Evolutionary conservation across 352 stramenopile species (phyloP).

Genomic region (Detonula confervacea): DNA sequence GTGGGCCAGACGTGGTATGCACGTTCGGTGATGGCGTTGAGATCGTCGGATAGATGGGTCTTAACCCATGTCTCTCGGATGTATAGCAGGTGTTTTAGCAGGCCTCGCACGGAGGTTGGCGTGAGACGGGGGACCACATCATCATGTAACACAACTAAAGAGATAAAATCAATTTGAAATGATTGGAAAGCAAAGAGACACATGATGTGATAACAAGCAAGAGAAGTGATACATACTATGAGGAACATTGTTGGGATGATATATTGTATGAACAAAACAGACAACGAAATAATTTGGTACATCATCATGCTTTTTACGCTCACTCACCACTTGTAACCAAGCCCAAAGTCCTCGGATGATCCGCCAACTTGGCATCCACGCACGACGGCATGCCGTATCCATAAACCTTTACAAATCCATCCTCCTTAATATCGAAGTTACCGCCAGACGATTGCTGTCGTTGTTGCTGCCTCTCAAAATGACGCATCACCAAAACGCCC

Average conservation of each 20-base stretch:
- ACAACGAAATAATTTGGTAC: no score
- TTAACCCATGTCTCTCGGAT: conserved; percentile 86
- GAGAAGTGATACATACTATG: no score
- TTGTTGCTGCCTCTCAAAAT: conserved; percentile 67
- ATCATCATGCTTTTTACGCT: no score
- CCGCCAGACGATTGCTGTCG: neutral
- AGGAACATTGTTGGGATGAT: no score
- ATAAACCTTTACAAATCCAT: conserved; percentile 68
- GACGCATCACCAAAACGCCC: conserved; percentile 75
- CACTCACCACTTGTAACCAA: conserved; percentile 38
- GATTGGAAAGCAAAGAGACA: no score
- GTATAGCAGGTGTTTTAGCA: conserved; percentile 85
- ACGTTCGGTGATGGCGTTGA: conserved; percentile 81
- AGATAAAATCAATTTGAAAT: no score
- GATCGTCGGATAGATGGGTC: conserved; percentile 83
- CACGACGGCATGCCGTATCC: conserved; percentile 78
- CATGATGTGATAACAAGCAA: no score
- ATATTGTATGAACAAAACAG: no score
- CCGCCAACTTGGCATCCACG: conserved; percentile 75
- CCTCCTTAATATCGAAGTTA: conserved; percentile 41
- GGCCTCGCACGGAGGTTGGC: conserved; percentile 78
- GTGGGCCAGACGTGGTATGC: conserved; percentile 59
- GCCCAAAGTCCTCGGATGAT: conserved; percentile 50
- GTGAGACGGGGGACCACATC: conserved; percentile 87
- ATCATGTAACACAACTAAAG: conserved; percentile 66